These are phyloP conservation scores for Tolypocladium endophyticum DNA, from an alignment of 2,329 filamentous ascomycete species.

Conservation along the genomic window DNA sequence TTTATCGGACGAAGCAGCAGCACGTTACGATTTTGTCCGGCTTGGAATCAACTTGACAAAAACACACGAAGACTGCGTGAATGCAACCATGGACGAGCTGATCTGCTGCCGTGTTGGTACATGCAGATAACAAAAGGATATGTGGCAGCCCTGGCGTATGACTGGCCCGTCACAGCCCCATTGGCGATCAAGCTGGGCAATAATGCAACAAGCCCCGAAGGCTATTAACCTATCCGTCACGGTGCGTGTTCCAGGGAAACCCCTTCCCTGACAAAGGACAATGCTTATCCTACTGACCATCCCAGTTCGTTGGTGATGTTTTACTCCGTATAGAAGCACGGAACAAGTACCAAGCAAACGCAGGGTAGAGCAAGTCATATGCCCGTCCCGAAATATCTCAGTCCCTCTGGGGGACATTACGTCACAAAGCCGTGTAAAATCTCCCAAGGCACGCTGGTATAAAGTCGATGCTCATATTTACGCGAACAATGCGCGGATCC, in stretches of 20 bases:
- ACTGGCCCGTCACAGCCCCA: neutral
- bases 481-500: no score
- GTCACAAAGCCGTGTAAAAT: no score
- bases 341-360: no score
- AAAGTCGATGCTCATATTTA: neutral
- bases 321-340: no score
- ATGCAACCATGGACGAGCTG: neutral
- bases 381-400: no score
- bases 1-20: neutral
- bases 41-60: no score
- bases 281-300: no score
- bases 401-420: no score
- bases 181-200: neutral
- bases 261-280: no score
- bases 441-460: neutral
- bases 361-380: no score
- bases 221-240: neutral
- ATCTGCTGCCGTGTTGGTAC: neutral
- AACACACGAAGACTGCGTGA: neutral
- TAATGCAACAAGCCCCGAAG: neutral
- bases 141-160: neutral
- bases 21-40: neutral
- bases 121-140: neutral
- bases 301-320: no score
- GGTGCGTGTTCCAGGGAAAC: neutral